phyloP scores from a whole-genome alignment of 768 basidiomycete species.

The Dentipellis fragilis region DNA sequence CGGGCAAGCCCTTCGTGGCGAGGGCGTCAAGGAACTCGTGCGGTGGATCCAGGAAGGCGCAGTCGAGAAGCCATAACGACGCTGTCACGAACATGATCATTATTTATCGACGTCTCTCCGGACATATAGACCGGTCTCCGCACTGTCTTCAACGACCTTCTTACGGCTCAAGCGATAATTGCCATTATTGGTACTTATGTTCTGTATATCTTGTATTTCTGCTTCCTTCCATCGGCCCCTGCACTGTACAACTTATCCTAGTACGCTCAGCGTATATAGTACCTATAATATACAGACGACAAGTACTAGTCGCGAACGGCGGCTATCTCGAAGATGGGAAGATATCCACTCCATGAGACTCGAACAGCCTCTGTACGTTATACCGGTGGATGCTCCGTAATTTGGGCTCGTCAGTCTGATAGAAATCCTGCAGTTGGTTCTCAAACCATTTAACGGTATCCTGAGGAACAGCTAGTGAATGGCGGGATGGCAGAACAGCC shows the following conservation, averaged over 20 bases:
- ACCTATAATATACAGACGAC: too few relatives aligned
- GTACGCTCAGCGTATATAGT: too few relatives aligned
- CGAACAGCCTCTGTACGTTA: constrained; percentile 46
- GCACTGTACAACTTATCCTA: background rate
- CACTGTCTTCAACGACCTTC: too few relatives aligned
- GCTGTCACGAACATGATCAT: background rate
- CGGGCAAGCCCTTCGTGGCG: constrained; percentile 49
- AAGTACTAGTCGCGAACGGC: too few relatives aligned
- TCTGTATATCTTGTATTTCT: background rate
- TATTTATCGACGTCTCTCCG: background rate
- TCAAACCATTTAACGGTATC: constrained; percentile 48
- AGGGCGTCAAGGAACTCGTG: constrained; percentile 47
- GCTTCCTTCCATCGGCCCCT: background rate
- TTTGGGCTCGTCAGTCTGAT: constrained; percentile 26
- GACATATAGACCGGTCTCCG: too few relatives aligned
- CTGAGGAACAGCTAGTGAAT: constrained; percentile 7
- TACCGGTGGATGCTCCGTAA: constrained; percentile 34
- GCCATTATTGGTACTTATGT: background rate
- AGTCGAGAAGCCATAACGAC: background rate
- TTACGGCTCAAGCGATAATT: background rate
- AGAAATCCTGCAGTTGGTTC: constrained; percentile 3
- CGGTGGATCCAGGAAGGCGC: constrained; percentile 40
- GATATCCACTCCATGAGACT: constrained; percentile 2
- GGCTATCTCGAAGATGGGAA: background rate
- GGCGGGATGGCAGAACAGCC: too few relatives aligned